These are phyloP conservation scores for Tylopilus plumbeoviolaceoides DNA, from an alignment of 768 basidiomycete genomes.

Conservation along the genomic window DNA sequence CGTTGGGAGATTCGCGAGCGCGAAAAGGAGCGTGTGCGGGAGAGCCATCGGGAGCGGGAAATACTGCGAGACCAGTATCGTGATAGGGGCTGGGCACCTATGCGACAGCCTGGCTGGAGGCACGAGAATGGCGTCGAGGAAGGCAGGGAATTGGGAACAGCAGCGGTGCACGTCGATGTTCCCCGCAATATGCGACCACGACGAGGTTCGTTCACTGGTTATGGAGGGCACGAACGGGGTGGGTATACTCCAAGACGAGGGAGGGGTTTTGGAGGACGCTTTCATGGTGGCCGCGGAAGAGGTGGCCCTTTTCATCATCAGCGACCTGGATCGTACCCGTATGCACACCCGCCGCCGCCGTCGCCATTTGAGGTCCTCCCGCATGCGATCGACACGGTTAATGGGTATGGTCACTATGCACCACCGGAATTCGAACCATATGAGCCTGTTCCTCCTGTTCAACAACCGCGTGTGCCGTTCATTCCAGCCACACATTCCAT, in stretches of 20 bases:
- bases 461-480: constrained; percentile 36
- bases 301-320: constrained; percentile 33
- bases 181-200: constrained; percentile 25
- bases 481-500: constrained; percentile 51
- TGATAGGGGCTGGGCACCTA: constrained; percentile 18
- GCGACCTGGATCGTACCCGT: constrained; percentile 30
- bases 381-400: constrained; percentile 20
- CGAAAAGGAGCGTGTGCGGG: constrained; percentile 17
- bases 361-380: constrained; percentile 30
- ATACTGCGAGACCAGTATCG: constrained; percentile 10
- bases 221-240: constrained; percentile 31
- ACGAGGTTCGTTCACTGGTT: constrained; percentile 34
- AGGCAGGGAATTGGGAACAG: constrained; percentile 20
- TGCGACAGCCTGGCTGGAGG: constrained; percentile 19
- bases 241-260: constrained; percentile 30
- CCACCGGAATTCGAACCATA: constrained; percentile 31
- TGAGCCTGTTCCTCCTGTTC: constrained; percentile 20
- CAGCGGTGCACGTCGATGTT: constrained; percentile 10
- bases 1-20: constrained; percentile 31
- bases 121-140: constrained; percentile 27
- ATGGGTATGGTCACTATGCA: constrained; percentile 31
- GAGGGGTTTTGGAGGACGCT: constrained; percentile 37
- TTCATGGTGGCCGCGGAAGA: constrained; percentile 34
- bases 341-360: constrained; percentile 22
- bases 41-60: constrained; percentile 13